Evolutionary conservation across 495 filamentous ascomycete genomes (phyloP), one percentile per base, ranked within the genome.

Genomic region (Neurospora sublineolata): DNA sequence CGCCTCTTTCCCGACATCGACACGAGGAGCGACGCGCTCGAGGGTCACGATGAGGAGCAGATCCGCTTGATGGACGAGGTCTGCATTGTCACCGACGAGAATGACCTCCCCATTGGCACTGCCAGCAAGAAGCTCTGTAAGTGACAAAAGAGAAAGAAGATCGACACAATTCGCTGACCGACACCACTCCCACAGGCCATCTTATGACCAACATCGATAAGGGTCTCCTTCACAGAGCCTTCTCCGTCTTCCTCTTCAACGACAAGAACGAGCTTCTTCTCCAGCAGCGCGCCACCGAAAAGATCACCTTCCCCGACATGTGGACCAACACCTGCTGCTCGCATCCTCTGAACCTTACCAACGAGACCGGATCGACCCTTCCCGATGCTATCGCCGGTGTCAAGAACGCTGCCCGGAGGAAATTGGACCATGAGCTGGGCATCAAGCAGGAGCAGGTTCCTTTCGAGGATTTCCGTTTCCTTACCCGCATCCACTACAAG

Each of bases 311-410:
- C 84, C 95, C 95, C 39, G 92, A 94, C 79, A 94, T 97, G 93
- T 99, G 95, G 95, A 99, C 95, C 71, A 99, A 99, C 82, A 99
- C 95, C 44, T 99, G 95, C 87, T 99, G 95, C 85, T 99, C 95
- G 38, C 95, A 99, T 81, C 95, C 95, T 10, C 85, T 99, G 69
- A 93, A 93, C 37, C 90, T 97, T 70, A 91, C 95, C 23, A 91
- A 89, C 27, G 95, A 99, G 87, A 97, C 93, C 3, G 95, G 95
- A 70, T 87, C 89, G 14, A 90, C 92, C 78, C 86, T 99, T 27
- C 89, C 89, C 30, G 90, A 91, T 72, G 91, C 94, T 0, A 85
- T 97, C 27, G 80, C 87, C 73, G 95, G 95, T 5, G 96, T 96
- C 73, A 93, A 93, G 83, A 87, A 92, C 40, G 95, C 95, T 27